Evolutionary conservation across 148 eudicot genomes (phyloP), one percentile per base, ranked within the genome.

Genomic region (Rhododendron mucronatum): DNA sequence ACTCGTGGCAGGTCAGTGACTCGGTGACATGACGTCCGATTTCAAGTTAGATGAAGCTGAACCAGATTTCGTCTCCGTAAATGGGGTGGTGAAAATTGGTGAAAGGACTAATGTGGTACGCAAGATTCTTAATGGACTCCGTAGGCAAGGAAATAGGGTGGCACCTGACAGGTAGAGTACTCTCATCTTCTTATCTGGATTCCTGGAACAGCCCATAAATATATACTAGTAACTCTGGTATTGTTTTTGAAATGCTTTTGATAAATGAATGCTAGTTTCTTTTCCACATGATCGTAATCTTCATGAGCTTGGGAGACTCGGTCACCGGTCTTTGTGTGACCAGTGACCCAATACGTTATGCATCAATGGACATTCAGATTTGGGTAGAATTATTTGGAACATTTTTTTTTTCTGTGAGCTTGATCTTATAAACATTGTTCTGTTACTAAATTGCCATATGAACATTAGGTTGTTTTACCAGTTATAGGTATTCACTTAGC

Each of bases 1-100:
- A 44, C 82, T 61, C 20, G 61, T 76, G 23, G 59, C 78, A 90
- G 94, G 89, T 83, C 59, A 81, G 76, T 13, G 20, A 71, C 39
- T 71, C 76, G 8, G 65, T 89, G 73, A 86, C 57, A 94, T 94
- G 97, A 88, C 93, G 45, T 86, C 92, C 82, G 90, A 91, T 88
- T 82, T 89, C 85, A 92, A 92, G 90, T 59, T 91, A 82, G 94
- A 93, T 44, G 85, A 88, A 61, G 87, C 81, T 81, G 94, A 90
- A 59, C 65, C 92, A 73, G 90, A 92, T 84, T 84, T 84, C 47
- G 73, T 86, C 85, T 85, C 87, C 78, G 85, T 86, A 45, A 88
- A 87, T 85, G 92, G 89, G 83, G 86, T 85, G 65, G 73, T 86
- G 67, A 84, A 85, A 44, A 74, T 86, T 79, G 87, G 85, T 37